phyloP scores from a whole-genome alignment of 805 yeast genomes.

The Starmerella asiatica region DNA sequence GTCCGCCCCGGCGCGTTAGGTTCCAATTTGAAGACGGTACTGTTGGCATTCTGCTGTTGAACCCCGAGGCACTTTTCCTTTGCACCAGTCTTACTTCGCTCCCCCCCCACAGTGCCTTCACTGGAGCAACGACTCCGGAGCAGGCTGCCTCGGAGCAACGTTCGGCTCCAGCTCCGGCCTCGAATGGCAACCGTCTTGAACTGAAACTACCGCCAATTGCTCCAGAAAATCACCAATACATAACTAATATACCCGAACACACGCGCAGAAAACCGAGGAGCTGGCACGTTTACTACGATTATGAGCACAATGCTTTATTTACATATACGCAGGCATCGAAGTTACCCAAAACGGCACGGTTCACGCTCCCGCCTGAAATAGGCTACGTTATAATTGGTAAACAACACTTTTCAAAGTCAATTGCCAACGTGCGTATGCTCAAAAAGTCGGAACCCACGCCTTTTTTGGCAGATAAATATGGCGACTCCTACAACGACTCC shows the following conservation, averaged over 20 bases:
- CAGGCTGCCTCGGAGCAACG: too few species aligned
- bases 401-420: neutral
- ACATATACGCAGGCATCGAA: neutral
- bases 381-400: neutral
- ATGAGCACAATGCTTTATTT: neutral
- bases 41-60: neutral
- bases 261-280: neutral
- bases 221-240: neutral
- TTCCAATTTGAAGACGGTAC: neutral
- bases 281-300: neutral
- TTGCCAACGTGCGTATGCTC: neutral
- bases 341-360: neutral
- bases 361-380: neutral
- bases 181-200: neutral
- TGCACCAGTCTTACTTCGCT: neutral
- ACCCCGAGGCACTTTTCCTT: neutral
- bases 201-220: neutral
- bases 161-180: neutral
- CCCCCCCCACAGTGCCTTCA: neutral
- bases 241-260: neutral
- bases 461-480: constrained; percentile 17
- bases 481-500: constrained; percentile 20
- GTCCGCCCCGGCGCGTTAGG: neutral
- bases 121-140: neutral
- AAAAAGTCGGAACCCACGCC: constrained; percentile 18